Evolutionary conservation across 2,329 filamentous ascomycete species (phyloP).

Genomic region (Corinectria fuckeliana): DNA sequence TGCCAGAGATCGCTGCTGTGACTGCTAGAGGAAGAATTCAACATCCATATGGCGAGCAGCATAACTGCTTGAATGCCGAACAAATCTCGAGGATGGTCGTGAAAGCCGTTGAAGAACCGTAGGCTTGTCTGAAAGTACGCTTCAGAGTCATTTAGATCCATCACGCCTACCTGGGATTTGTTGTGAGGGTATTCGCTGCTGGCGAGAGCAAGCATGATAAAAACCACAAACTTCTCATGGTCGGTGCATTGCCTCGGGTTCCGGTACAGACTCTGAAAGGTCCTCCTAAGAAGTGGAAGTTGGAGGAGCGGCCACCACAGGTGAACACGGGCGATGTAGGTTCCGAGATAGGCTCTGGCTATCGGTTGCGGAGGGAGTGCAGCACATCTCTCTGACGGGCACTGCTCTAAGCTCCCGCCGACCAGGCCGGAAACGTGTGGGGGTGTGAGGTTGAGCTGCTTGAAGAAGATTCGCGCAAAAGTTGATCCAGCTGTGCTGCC

Average conservation of each 20-base stretch:
- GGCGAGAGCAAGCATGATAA: conserved; percentile 28
- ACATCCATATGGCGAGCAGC: conserved; percentile 35
- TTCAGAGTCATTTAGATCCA: conserved; percentile 30
- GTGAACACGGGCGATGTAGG: conserved; percentile 35
- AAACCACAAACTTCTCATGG: conserved; percentile 26
- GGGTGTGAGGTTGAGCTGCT: conserved; percentile 25
- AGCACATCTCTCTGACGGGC: conserved; percentile 14
- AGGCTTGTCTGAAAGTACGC: conserved; percentile 33
- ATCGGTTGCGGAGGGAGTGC: conserved; percentile 28
- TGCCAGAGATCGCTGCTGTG: conserved; percentile 38
- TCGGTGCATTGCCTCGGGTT: conserved; percentile 18
- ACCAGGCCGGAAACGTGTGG: background rate
- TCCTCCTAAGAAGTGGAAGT: conserved; percentile 24
- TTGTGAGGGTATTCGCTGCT: conserved; percentile 17
- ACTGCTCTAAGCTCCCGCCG: background rate
- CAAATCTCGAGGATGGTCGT: conserved; percentile 28
- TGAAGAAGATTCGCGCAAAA: conserved; percentile 37
- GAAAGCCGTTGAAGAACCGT: conserved; percentile 27
- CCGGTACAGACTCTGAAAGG: conserved; percentile 22
- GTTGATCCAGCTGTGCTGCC: conserved; percentile 35
- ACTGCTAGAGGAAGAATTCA: conserved; percentile 27
- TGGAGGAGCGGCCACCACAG: conserved; percentile 37
- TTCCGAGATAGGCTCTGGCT: conserved; percentile 21
- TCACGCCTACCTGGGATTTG: conserved; percentile 21
- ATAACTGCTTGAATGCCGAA: conserved; percentile 29